Evolutionary conservation across 345 rosid genomes (phyloP).

Genomic region (Pistacia vera): DNA sequence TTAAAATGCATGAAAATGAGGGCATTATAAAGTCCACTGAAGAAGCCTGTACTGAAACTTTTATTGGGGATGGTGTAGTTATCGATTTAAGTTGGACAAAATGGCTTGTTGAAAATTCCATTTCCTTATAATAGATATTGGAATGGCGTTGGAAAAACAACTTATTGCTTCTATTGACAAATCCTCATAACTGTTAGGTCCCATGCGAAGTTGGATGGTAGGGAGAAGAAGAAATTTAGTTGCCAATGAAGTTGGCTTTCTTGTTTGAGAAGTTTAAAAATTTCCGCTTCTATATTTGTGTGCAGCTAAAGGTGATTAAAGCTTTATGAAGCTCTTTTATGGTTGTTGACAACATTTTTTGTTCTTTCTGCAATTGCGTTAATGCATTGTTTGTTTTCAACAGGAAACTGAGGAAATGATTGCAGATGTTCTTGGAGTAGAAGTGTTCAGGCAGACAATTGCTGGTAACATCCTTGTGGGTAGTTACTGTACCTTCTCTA

Average conservation of each 20-base stretch:
- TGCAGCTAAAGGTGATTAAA: neutral
- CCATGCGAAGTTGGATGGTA: neutral
- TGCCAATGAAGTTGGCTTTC: neutral
- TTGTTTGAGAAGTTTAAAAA: neutral
- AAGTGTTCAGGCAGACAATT: constrained; percentile 92
- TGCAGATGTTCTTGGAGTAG: constrained; percentile 95
- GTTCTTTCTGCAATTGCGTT: neutral
- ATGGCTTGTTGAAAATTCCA: neutral
- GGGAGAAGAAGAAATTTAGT: neutral
- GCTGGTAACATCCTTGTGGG: constrained; percentile 95
- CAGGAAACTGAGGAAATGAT: constrained; percentile 93
- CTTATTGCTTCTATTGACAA: neutral
- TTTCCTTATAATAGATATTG: neutral
- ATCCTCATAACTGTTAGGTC: neutral
- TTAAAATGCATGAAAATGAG: neutral
- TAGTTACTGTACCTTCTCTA: constrained; percentile 85
- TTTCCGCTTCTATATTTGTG: neutral
- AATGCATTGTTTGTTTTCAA: neutral
- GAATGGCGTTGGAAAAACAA: neutral
- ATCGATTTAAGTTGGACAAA: neutral
- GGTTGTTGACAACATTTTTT: neutral
- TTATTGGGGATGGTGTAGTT: neutral
- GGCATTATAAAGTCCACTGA: neutral
- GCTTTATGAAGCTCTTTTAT: neutral
- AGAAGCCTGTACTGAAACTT: neutral